Evolutionary conservation across 331 rosid genomes (phyloP).

Genomic region (Quercus tomentella): DNA sequence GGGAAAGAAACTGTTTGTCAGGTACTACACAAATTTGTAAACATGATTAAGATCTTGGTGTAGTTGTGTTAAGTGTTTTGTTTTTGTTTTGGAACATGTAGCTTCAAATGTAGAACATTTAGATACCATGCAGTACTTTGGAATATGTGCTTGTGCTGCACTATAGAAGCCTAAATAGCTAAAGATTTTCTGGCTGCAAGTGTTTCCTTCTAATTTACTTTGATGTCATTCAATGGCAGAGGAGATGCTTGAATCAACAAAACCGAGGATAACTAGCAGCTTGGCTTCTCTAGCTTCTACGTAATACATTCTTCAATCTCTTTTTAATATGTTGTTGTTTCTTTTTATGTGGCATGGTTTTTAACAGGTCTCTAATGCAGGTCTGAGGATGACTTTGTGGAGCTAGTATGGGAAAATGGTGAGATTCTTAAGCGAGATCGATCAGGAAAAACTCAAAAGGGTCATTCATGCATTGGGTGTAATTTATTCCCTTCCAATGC

Average conservation of each 20-base stretch:
- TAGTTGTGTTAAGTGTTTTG: no score
- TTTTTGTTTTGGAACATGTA: no score
- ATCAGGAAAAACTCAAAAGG: constrained; percentile 6
- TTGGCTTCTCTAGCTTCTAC: constrained; percentile 25
- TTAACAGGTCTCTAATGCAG: constrained; percentile 18
- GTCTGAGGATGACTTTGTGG: constrained; percentile 25
- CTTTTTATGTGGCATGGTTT: background rate
- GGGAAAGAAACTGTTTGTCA: no score
- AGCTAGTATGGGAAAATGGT: constrained; percentile 40
- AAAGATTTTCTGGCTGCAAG: no score
- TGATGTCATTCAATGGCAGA: background rate
- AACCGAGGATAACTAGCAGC: constrained; percentile 14
- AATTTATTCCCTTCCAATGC: constrained; percentile 10
- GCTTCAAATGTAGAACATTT: no score
- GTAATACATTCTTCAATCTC: constrained; percentile 15
- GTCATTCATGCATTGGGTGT: background rate
- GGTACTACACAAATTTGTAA: no score
- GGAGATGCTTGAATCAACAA: constrained; percentile 17
- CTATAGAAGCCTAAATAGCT: no score
- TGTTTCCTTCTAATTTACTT: no score
- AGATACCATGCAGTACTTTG: no score
- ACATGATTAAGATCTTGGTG: no score
- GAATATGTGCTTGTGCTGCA: no score
- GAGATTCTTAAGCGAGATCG: constrained; percentile 19
- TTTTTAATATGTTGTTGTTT: background rate